Evolutionary conservation across 208 protist genomes (phyloP).

Genomic region (Phytomonas sp.): DNA sequence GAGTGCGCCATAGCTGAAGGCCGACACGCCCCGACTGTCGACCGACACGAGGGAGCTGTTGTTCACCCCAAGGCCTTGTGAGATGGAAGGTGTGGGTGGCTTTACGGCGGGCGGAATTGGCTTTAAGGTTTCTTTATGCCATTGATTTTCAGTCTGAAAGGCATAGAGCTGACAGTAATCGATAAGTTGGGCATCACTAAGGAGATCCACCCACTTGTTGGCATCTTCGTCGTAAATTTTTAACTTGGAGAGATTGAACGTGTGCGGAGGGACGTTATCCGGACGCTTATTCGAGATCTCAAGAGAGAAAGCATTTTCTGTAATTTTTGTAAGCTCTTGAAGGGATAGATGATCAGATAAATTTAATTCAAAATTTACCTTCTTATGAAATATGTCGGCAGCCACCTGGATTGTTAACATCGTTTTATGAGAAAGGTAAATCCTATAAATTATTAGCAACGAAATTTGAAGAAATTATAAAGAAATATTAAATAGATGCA

Average conservation of each 20-base stretch:
- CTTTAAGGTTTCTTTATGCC: constrained; percentile 89
- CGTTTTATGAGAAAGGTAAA: neutral
- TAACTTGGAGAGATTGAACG: constrained; percentile 77
- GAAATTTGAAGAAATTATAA: constrained; percentile 7
- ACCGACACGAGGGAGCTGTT: neutral
- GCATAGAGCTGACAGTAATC: constrained; percentile 87
- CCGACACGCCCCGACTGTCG: constrained; percentile 12
- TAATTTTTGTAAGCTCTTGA: constrained; percentile 51
- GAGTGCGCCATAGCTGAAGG: constrained; percentile 28
- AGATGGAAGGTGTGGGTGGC: constrained; percentile 31
- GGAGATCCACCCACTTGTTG: constrained; percentile 82
- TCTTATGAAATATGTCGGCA: constrained; percentile 85
- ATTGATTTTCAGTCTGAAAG: constrained; percentile 85
- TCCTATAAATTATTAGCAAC: neutral
- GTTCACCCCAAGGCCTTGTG: neutral
- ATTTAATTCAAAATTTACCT: constrained; percentile 86
- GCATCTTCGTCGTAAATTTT: constrained; percentile 86
- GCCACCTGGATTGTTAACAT: constrained; percentile 85
- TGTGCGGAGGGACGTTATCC: constrained; percentile 65
- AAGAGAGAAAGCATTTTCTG: constrained; percentile 60
- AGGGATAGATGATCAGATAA: constrained; percentile 62
- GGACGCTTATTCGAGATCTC: constrained; percentile 69
- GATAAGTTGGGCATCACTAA: constrained; percentile 62
- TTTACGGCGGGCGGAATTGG: constrained; percentile 76
- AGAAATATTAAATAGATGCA: neutral